phyloP scores from a whole-genome alignment of 2,329 filamentous ascomycete species.

The Fusarium sp. region DNA sequence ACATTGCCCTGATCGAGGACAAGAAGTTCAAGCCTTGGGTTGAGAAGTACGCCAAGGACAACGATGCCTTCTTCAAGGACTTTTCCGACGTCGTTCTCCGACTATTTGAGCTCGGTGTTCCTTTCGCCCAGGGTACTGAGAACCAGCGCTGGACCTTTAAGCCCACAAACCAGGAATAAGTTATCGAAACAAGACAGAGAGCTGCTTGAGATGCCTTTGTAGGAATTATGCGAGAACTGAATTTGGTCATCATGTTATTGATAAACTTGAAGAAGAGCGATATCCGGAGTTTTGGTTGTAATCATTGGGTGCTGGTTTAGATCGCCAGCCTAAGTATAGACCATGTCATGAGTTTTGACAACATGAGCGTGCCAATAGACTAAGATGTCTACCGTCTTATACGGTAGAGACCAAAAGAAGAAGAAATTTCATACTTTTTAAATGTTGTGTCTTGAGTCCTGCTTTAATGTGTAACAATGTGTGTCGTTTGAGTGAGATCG shows the following conservation, averaged over 20 bases:
- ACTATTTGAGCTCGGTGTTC: slow-evolving; percentile 94
- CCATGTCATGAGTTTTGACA: slow-evolving; percentile 3
- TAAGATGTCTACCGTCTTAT: not conserved
- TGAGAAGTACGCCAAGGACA: slow-evolving; percentile 91
- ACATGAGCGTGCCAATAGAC: not conserved
- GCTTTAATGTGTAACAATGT: not conserved
- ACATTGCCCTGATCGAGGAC: slow-evolving; percentile 88
- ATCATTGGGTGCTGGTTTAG: slow-evolving; percentile 32
- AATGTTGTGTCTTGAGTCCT: not conserved
- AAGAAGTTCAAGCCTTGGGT: slow-evolving; percentile 85
- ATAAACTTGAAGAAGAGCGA: slow-evolving; percentile 41
- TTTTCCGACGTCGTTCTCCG: slow-evolving; percentile 82
- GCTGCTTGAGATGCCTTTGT: slow-evolving; percentile 2
- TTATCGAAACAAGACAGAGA: not conserved
- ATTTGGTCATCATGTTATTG: slow-evolving; percentile 35
- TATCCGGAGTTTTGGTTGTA: slow-evolving; percentile 48
- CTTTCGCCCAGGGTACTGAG: slow-evolving; percentile 76
- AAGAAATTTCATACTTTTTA: not conserved
- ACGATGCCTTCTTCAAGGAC: slow-evolving; percentile 92
- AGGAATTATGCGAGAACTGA: slow-evolving; percentile 28
- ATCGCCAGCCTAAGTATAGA: slow-evolving; percentile 16
- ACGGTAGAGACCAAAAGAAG: slow-evolving; percentile 13
- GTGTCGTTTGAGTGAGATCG: not conserved
- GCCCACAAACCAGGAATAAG: slow-evolving; percentile 56
- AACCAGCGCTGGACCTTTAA: slow-evolving; percentile 73